Percentiles rank a stretch among this genome's conserved stretches.
These are phyloP conservation scores for Agaricus blazei DNA, from an alignment of 768 basidiomycete species.

Conservation along the genomic window DNA sequence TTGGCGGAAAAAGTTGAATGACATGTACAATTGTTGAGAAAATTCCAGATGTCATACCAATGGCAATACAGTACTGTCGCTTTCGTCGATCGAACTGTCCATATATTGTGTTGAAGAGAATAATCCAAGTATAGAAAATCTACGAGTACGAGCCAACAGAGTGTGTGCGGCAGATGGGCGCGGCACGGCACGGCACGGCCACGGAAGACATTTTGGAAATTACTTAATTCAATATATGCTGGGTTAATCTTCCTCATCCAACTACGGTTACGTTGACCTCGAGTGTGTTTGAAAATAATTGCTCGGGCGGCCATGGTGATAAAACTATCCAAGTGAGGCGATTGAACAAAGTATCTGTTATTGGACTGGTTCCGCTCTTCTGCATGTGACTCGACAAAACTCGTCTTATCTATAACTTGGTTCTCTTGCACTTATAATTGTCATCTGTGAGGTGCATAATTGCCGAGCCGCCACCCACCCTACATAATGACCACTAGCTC, in stretches of 20 bases:
- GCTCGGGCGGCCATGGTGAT: constrained; percentile 74
- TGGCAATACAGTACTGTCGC: constrained; percentile 17
- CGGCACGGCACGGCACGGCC: too few relatives aligned
- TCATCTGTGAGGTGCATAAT: too few relatives aligned
- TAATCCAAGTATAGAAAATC: constrained; percentile 24
- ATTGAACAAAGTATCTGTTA: constrained; percentile 56
- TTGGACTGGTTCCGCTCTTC: constrained; percentile 14
- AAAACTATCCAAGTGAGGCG: constrained; percentile 64
- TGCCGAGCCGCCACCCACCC: background rate
- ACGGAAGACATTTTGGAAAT: too few relatives aligned
- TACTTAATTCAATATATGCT: constrained; percentile 4
- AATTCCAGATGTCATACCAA: too few relatives aligned
- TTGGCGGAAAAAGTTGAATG: background rate
- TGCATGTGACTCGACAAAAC: background rate
- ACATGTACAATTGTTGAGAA: too few relatives aligned
- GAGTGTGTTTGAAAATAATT: constrained; percentile 56
- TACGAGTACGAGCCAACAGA: too few relatives aligned
- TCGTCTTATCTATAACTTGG: background rate
- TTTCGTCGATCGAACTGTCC: constrained; percentile 69
- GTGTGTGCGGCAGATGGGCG: too few relatives aligned
- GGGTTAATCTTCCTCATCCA: constrained; percentile 73
- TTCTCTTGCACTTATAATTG: too few relatives aligned
- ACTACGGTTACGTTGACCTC: constrained; percentile 62
- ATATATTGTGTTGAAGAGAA: constrained; percentile 79
- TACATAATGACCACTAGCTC: background rate